Base-by-base conservation (phyloP, 805 yeast species). In the Saccharomycopsis sp. region DNA sequence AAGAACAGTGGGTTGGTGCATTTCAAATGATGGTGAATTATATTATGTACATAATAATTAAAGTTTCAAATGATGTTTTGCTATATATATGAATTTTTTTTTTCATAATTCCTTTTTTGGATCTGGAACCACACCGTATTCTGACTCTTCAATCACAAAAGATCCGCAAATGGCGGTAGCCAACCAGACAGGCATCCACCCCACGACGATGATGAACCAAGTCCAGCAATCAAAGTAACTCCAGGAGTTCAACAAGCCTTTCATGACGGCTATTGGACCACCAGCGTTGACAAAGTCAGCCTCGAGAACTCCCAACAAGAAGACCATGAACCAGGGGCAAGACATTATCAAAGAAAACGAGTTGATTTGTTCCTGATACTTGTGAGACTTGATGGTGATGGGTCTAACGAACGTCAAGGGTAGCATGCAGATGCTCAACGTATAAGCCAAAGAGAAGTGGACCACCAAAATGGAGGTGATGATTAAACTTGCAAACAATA, bases 101-200 rank as follows among this genome's bases (percentile, higher is more conserved):
- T 25, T 25, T 33, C 17, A 32, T 5, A 13, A 16, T 15, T 36
- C 30, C 19, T 44, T 41, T 20, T 44, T 36, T 23, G 27, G 27
- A 6, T 38, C 46, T 18, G 30, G 22, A n/a, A n/a, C n/a, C 1
- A 34, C 36, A 5, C 41, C 38, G n/a, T 43, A 43, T 30, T 41
- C 48, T 7, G 40, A 33, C 17, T 46, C 47, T 23, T 46, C 43
- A 34, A 43, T 40, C 7, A 46, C 34, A 6, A 38, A 17, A 3
- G 42, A 23, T 4, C 48, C 50, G n/a, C 19, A 10, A 15, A 38
- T 18, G 3, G 59, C 57, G 9, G 62, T 51, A 12, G 62, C 52
- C 3, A 76, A 33, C 97, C 97, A 89, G 4, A 77, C 69, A 3
- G 96, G 94, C 29, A 78, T 57, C 95, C 95, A 87, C 0, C 86